Conservation (phyloP, 2,329 filamentous ascomycete species). For the Xylariaceae sp. region DNA sequence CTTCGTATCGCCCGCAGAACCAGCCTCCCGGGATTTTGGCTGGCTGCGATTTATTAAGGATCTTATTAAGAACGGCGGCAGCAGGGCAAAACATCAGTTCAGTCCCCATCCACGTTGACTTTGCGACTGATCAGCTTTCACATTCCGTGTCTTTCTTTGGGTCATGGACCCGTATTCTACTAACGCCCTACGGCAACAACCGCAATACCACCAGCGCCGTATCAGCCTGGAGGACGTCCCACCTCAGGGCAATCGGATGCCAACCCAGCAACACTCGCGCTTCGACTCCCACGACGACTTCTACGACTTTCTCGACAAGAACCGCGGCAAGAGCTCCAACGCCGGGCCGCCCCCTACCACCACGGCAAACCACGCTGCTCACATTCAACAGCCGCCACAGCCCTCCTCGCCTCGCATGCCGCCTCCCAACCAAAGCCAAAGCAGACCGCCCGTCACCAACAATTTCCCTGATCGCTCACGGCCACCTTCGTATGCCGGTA, state of each 20-base stretch:
- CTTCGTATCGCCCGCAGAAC: neutral
- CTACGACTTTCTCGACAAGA: conserved; percentile 30
- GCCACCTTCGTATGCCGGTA: conserved; percentile 27
- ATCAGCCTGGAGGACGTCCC: conserved; percentile 14
- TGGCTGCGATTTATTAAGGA: neutral
- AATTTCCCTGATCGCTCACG: conserved; percentile 24
- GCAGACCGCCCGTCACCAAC: conserved; percentile 28
- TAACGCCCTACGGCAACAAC: conserved; percentile 11
- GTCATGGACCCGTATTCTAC: conserved; percentile 16
- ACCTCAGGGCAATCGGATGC: neutral
- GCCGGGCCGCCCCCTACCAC: conserved; percentile 9
- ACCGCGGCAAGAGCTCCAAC: conserved; percentile 17
- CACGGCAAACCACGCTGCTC: conserved; percentile 10
- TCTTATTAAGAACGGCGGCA: no score
- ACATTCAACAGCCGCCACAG: conserved; percentile 12
- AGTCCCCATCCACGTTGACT: neutral
- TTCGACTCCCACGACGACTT: conserved; percentile 32
- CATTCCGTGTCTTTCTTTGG: neutral
- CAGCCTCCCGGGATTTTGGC: conserved; percentile 13
- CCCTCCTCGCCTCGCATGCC: conserved; percentile 9
- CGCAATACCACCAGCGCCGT: conserved; percentile 14
- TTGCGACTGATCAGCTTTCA: conserved; percentile 1
- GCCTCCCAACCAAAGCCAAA: conserved; percentile 18
- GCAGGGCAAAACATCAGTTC: neutral
- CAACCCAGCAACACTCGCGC: conserved; percentile 16